Evolutionary conservation across 2,329 filamentous ascomycete species (phyloP).

Genomic region (Phialemoniopsis sp.): DNA sequence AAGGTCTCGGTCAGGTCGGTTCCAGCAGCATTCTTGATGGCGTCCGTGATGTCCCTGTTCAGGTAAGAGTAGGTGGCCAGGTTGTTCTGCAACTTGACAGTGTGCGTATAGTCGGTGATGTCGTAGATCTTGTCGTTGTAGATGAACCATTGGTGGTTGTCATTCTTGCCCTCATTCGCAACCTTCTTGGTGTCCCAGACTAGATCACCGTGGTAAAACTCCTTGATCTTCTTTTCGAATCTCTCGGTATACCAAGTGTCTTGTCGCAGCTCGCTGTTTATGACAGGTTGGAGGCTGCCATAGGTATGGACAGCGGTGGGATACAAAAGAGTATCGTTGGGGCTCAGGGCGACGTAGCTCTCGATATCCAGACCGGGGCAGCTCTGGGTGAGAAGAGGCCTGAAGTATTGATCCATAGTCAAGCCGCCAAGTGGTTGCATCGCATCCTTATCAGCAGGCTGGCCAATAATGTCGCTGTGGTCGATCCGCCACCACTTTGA

Average conservation of each 20-base stretch:
- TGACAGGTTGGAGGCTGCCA: conserved; percentile 54
- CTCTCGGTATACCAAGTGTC: conserved; percentile 71
- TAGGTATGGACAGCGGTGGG: conserved; percentile 63
- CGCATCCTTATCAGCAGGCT: conserved; percentile 47
- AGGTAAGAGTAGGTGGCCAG: conserved; percentile 65
- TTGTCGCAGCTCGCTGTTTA: conserved; percentile 52
- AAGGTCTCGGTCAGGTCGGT: conserved; percentile 68
- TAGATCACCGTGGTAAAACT: conserved; percentile 83
- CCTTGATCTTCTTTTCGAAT: conserved; percentile 76
- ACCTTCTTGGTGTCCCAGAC: conserved; percentile 65
- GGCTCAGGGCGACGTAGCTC: conserved; percentile 48
- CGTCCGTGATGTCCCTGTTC: conserved; percentile 58
- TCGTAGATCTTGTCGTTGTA: conserved; percentile 79
- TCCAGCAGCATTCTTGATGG: conserved; percentile 76
- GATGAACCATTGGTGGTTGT: conserved; percentile 74
- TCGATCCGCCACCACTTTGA: conserved; percentile 80
- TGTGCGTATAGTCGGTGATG: conserved; percentile 87
- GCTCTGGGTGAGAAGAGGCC: conserved; percentile 68
- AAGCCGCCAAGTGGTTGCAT: conserved; percentile 79
- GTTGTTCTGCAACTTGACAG: conserved; percentile 55
- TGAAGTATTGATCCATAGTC: conserved; percentile 82
- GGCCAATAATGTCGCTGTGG: conserved; percentile 70
- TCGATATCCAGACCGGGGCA: conserved; percentile 70
- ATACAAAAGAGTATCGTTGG: conserved; percentile 60
- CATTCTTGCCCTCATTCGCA: conserved; percentile 58